A percentile compares a stretch with the other conserved stretches of the same genome.
phyloP scores from a whole-genome alignment of 768 basidiomycete genomes.

The Tulasnella sp. region DNA sequence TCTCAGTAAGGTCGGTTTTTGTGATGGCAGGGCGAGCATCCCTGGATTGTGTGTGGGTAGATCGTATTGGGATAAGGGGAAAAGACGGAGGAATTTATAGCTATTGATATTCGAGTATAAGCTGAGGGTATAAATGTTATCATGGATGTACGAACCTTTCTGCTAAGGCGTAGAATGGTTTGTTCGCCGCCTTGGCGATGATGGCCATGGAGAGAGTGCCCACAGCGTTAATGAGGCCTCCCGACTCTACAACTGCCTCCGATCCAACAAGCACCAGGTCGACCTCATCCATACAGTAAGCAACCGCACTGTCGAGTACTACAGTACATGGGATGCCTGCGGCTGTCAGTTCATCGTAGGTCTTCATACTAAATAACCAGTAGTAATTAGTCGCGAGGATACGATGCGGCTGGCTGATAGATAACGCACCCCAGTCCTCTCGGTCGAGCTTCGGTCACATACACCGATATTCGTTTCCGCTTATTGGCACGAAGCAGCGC shows the following conservation, averaged over 20 bases:
- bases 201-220: constrained; percentile 96
- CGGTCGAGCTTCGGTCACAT: constrained; percentile 93
- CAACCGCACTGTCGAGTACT: constrained; percentile 91
- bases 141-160: constrained; percentile 50
- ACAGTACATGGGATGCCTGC: constrained; percentile 93
- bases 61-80: constrained; percentile 86
- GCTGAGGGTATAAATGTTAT: constrained; percentile 18
- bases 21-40: constrained; percentile 56
- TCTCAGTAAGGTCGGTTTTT: constrained; percentile 26
- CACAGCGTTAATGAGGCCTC: constrained; percentile 83
- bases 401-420: neutral
- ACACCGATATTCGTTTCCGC: constrained; percentile 89
- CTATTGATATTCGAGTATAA: constrained; percentile 30
- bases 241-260: constrained; percentile 96
- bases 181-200: constrained; percentile 86
- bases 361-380: constrained; percentile 55
- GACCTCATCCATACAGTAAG: constrained; percentile 93
- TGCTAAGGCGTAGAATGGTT: constrained; percentile 92
- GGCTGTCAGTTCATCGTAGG: constrained; percentile 74
- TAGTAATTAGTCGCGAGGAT: neutral
- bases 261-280: constrained; percentile 94
- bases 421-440: constrained; percentile 67
- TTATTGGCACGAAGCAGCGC: constrained; percentile 83
- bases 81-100: constrained; percentile 95
- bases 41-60: constrained; percentile 69